A percentile compares a stretch with the other conserved stretches of the same genome.
Conservation (phyloP, 108 stramenopile genomes). For the Conticribra weissflogii region DNA sequence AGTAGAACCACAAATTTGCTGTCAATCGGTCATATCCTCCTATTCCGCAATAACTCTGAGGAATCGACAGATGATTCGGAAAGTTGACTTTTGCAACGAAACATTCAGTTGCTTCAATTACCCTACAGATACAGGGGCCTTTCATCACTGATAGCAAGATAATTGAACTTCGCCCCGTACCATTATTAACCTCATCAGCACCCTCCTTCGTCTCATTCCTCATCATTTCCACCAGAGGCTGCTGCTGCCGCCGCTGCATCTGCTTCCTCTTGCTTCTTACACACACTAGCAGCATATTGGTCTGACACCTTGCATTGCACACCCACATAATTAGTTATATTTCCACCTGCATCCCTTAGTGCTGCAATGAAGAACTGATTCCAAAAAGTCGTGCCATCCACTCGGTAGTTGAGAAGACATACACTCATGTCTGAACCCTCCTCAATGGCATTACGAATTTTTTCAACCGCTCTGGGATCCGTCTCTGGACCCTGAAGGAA, state of each 20-base stretch:
- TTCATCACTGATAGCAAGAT: neutral
- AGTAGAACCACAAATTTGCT: neutral
- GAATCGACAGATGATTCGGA: neutral
- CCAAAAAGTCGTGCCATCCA: slow-evolving; percentile 97
- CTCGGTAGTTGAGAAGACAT: slow-evolving; percentile 95
- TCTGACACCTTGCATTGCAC: slow-evolving; percentile 95
- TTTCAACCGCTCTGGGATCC: slow-evolving; percentile 95
- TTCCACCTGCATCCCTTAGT: slow-evolving; percentile 87
- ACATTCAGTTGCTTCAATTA: neutral
- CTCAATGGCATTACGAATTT: slow-evolving; percentile 91
- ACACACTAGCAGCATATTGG: slow-evolving; percentile 86
- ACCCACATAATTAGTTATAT: slow-evolving; percentile 97
- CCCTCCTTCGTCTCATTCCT: neutral
- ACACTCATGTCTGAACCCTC: slow-evolving; percentile 90
- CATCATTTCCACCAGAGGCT: neutral
- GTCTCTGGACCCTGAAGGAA: slow-evolving; percentile 95
- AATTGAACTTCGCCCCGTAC: neutral
- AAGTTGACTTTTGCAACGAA: neutral
- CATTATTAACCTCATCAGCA: neutral
- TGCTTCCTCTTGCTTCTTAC: slow-evolving; percentile 83
- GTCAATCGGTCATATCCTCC: too few species aligned
- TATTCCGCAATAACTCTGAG: neutral
- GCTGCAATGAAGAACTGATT: slow-evolving; percentile 98
- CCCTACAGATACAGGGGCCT: neutral
- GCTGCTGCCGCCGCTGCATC: slow-evolving; percentile 35